Evolutionary conservation across 2,329 filamentous ascomycete genomes (phyloP), one percentile per base, ranked within the genome.

Genomic region (Chrysoporthe cubensis): DNA sequence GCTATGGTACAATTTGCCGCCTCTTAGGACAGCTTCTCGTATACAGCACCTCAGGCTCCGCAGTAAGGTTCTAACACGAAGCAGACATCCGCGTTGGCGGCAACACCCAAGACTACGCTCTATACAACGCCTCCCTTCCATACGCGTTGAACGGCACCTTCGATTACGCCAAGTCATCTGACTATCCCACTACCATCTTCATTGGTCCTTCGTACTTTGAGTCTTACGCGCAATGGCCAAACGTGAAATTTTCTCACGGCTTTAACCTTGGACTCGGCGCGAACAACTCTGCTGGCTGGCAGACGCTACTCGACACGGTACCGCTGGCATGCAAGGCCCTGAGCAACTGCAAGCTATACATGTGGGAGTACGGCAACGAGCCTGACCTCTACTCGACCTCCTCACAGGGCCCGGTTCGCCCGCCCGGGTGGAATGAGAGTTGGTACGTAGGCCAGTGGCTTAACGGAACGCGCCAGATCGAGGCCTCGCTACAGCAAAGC

Each of bases 331-430:
- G 88, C 76, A 83, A 84, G 71, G 84, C 86, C 3, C 76, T 90
- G 0, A 77, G 79, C 2, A 76, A 76, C 13, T 83, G 81, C 6
- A 85, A 81, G 64, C 76, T 89, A 6, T 81, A 86, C 37, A 78
- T 79, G 70, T 90, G 86, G 86, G 86, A 88, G 73, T 86, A 90
- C 71, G 88, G 89, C 50, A 90, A 90, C 72, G 88, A 90, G 75
- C 86, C 87, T 0, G 87, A 90, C 74, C 76, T 90, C 8, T 90
- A 79, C 75, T 82, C 83, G 21, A 84, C 81, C 1, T 84, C 83
- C 26, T 75, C 82, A 2, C 84, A 86, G 70, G 82, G 84, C 0
- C 77, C 80, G 0, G 82, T 87, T 26, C 77, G 87, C n/a, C 83
- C 86, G 0, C 40, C 78, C 0, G 56, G 34, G 32, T 90, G 85